Conservation (phyloP, 768 basidiomycete genomes). For the Suillus ampliporus region DNA sequence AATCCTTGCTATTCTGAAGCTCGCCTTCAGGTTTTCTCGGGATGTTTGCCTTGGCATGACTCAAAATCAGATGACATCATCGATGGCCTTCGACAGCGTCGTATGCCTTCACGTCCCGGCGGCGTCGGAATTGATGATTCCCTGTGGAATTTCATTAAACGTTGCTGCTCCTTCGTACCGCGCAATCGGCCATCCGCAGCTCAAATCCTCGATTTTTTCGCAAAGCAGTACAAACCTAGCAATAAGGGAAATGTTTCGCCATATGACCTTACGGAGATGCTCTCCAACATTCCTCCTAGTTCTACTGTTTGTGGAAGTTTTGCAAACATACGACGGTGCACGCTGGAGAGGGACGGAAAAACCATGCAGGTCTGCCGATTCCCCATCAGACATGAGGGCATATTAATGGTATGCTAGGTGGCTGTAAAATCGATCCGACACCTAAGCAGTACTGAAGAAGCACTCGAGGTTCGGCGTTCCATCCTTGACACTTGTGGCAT, state of each 20-base stretch:
- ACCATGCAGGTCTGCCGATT: background rate
- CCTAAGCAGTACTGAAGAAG: background rate
- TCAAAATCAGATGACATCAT: background rate
- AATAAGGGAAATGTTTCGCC: background rate
- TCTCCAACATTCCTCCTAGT: background rate
- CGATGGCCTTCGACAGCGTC: background rate
- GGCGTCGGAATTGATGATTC: background rate
- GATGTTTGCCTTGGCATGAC: constrained; percentile 7
- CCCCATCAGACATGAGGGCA: background rate
- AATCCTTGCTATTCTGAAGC: background rate
- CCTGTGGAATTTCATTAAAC: background rate
- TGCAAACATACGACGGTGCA: constrained; percentile 32
- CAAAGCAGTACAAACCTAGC: background rate
- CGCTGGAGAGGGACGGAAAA: background rate
- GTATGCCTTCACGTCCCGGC: background rate
- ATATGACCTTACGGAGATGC: background rate
- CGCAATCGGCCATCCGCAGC: background rate
- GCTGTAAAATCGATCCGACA: background rate
- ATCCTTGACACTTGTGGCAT: background rate
- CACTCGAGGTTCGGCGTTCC: background rate
- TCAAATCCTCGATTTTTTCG: background rate
- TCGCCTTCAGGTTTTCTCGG: background rate
- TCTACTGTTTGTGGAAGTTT: constrained; percentile 10
- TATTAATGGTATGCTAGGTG: background rate
- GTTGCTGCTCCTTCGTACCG: background rate